Conservation (phyloP, 768 basidiomycete genomes). For the Tricholomella constricta region DNA sequence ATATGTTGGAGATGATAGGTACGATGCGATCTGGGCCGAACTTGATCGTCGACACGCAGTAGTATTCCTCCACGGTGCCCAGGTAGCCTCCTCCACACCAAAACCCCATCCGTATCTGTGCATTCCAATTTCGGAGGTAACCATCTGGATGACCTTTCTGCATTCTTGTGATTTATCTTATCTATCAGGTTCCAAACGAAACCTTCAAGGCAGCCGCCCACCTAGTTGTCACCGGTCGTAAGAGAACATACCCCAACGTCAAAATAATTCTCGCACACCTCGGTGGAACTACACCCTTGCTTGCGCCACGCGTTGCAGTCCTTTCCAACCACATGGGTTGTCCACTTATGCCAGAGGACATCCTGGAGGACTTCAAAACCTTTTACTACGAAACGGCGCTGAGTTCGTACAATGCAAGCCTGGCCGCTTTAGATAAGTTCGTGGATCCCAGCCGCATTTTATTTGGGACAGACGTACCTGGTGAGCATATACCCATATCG, state of each 20-base stretch:
- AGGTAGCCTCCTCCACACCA: conserved; percentile 64
- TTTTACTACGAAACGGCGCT: conserved; percentile 81
- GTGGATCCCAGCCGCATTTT: conserved; percentile 53
- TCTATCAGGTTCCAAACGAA: conserved; percentile 72
- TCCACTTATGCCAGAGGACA: conserved; percentile 59
- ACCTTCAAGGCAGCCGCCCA: conserved; percentile 83
- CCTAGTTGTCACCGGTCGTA: conserved; percentile 70
- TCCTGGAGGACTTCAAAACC: conserved; percentile 64
- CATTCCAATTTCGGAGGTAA: conserved; percentile 67
- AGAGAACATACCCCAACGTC: conserved; percentile 58
- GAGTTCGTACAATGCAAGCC: conserved; percentile 53
- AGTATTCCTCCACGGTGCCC: conserved; percentile 75
- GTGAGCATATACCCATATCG: conserved; percentile 37
- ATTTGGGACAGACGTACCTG: conserved; percentile 80
- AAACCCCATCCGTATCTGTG: conserved; percentile 66
- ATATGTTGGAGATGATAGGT: conserved; percentile 67
- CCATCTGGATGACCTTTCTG: neutral
- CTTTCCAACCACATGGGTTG: conserved; percentile 74
- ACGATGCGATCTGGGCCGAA: conserved; percentile 71
- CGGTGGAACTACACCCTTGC: conserved; percentile 66
- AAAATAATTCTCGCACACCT: conserved; percentile 74
- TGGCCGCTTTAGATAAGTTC: conserved; percentile 53
- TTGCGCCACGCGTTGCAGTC: conserved; percentile 70
- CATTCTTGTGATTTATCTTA: conserved; percentile 4
- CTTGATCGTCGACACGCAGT: conserved; percentile 58